Evolutionary conservation across 2,329 filamentous ascomycete genomes (phyloP).

Genomic region (Diaporthe humulicola): DNA sequence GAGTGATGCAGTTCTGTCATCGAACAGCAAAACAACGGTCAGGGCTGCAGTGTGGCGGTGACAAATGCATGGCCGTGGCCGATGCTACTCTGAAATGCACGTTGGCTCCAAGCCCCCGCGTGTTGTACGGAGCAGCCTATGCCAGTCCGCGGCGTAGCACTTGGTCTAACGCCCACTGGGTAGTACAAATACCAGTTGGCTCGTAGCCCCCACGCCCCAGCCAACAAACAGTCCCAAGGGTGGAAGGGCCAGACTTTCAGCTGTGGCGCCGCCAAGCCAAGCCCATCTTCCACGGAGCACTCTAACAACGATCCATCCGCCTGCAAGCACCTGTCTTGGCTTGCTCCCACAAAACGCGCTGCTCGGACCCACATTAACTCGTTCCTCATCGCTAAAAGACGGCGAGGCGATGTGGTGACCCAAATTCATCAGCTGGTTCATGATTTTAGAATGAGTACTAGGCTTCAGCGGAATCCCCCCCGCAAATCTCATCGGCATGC

Average conservation of each 20-base stretch:
- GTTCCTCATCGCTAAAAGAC: neutral
- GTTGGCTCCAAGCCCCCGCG: constrained; percentile 23
- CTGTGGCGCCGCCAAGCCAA: constrained; percentile 16
- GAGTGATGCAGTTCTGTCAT: neutral
- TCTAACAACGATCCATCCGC: neutral
- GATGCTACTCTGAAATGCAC: constrained; percentile 16
- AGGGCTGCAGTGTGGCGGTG: constrained; percentile 12
- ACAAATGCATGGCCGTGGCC: neutral
- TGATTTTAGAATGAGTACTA: neutral
- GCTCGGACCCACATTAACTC: neutral
- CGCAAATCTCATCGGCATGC: constrained; percentile 1
- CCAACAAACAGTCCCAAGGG: neutral
- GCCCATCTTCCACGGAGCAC: neutral
- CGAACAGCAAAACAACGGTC: neutral
- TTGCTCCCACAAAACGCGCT: neutral
- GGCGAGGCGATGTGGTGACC: neutral
- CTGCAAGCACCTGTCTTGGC: neutral
- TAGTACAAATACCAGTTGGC: neutral
- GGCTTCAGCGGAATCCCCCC: constrained; percentile 9
- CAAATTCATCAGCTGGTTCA: neutral
- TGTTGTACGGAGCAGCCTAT: neutral
- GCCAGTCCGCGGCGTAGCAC: neutral
- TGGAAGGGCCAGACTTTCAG: constrained; percentile 21
- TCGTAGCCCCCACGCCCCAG: neutral
- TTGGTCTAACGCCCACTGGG: neutral